These are phyloP conservation scores for Strobilomyces confusus DNA, from an alignment of 768 basidiomycete species.

Conservation along the genomic window DNA sequence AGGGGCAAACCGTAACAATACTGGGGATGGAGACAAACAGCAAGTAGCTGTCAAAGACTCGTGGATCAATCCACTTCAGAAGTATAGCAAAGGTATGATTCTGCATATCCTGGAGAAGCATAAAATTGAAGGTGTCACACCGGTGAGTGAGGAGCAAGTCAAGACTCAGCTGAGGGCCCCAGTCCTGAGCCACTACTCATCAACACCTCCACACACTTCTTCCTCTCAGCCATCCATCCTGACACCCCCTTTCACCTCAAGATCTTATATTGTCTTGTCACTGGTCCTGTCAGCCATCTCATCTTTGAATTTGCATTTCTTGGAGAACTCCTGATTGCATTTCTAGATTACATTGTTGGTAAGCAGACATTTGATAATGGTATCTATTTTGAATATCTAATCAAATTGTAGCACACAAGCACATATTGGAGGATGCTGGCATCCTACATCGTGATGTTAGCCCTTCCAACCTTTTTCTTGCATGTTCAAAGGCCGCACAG, in stretches of 20 bases:
- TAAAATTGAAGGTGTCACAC: neutral
- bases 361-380: neutral
- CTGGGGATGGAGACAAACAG: neutral
- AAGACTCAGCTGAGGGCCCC: neutral
- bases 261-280: neutral
- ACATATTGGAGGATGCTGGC: neutral
- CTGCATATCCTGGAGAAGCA: neutral
- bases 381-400: neutral
- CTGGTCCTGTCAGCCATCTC: neutral
- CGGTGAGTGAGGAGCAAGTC: neutral
- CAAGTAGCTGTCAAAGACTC: neutral
- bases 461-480: neutral
- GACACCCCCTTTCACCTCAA: neutral
- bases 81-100: neutral
- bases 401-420: neutral
- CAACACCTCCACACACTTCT: neutral
- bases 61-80: neutral
- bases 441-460: neutral
- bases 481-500: neutral
- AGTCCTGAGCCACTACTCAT: too few relatives aligned
- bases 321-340: neutral
- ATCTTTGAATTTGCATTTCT: neutral
- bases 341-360: neutral
- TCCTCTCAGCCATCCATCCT: neutral
- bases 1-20: too few relatives aligned